phyloP scores from a whole-genome alignment of 352 stramenopile species.

The Globisporangium cystogenes region DNA sequence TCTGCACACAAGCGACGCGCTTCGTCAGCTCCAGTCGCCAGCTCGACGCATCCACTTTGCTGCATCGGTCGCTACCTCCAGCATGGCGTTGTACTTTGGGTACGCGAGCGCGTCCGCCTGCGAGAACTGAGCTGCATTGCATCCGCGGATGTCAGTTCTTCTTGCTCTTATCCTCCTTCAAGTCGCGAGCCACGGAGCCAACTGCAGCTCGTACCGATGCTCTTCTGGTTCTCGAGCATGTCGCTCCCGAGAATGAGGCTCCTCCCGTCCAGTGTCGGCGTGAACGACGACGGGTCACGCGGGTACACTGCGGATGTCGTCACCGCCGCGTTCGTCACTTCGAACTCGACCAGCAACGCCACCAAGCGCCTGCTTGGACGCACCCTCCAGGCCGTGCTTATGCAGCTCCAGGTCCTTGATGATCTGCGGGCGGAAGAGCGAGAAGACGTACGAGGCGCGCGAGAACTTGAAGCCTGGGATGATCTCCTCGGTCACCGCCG shows the following conservation, averaged over 20 bases:
- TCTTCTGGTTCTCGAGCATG: slow-evolving; percentile 69
- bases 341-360: background rate
- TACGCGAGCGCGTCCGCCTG: slow-evolving; percentile 68
- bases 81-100: slow-evolving; percentile 77
- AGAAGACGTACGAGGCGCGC: slow-evolving; percentile 88
- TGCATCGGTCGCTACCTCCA: slow-evolving; percentile 33
- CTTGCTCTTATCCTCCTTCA: background rate
- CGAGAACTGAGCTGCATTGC: slow-evolving; percentile 72
- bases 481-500: slow-evolving; percentile 89
- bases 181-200: background rate
- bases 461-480: slow-evolving; percentile 90
- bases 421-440: slow-evolving; percentile 86
- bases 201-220: slow-evolving; percentile 39
- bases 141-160: background rate
- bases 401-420: slow-evolving; percentile 86
- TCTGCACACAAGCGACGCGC: slow-evolving; percentile 16
- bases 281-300: slow-evolving; percentile 86
- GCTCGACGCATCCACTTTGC: background rate
- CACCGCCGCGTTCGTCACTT: background rate
- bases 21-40: background rate
- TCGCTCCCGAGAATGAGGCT: slow-evolving; percentile 78
- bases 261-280: slow-evolving; percentile 65
- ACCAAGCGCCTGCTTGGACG: background rate
- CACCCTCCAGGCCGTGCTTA: slow-evolving; percentile 69
- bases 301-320: slow-evolving; percentile 44